A percentile compares a stretch with the other conserved stretches of the same genome.
Conservation (phyloP, 768 basidiomycete species). For the Gautieria morchelliformis region DNA sequence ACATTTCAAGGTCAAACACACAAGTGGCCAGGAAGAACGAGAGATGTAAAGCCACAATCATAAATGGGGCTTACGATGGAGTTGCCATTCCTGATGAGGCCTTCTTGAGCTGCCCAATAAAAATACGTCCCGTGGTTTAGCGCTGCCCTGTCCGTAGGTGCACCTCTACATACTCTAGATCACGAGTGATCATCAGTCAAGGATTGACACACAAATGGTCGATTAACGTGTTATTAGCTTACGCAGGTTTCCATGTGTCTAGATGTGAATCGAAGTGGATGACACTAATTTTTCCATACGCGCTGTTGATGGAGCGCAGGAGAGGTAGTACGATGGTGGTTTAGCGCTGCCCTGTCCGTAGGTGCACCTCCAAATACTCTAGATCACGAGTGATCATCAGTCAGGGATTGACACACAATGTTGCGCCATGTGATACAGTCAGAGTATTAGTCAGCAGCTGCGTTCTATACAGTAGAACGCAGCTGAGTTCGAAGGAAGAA, state of each 20-base stretch:
- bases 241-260: constrained; percentile 13
- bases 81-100: constrained; percentile 64
- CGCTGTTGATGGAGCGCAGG: constrained; percentile 61
- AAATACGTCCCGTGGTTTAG: constrained; percentile 89
- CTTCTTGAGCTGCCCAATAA: constrained; percentile 80
- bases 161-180: constrained; percentile 51
- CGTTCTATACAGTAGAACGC: too few species aligned
- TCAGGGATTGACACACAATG: too few species aligned
- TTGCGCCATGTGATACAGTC: too few species aligned
- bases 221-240: constrained; percentile 12
- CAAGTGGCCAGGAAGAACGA: background rate
- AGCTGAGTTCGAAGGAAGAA: too few species aligned
- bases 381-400: too few species aligned
- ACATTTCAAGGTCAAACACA: too few species aligned
- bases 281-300: constrained; percentile 71
- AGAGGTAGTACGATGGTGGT: constrained; percentile 59
- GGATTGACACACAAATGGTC: constrained; percentile 11
- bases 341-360: too few species aligned
- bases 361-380: too few species aligned
- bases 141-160: constrained; percentile 59
- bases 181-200: background rate
- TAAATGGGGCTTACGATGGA: constrained; percentile 68
- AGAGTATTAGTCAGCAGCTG: too few species aligned
- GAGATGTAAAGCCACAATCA: constrained; percentile 12
- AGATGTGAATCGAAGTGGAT: constrained; percentile 87